Evolutionary conservation across 768 basidiomycete genomes (phyloP), one percentile per base, ranked within the genome.

Genomic region (Tremella mesenterica): DNA sequence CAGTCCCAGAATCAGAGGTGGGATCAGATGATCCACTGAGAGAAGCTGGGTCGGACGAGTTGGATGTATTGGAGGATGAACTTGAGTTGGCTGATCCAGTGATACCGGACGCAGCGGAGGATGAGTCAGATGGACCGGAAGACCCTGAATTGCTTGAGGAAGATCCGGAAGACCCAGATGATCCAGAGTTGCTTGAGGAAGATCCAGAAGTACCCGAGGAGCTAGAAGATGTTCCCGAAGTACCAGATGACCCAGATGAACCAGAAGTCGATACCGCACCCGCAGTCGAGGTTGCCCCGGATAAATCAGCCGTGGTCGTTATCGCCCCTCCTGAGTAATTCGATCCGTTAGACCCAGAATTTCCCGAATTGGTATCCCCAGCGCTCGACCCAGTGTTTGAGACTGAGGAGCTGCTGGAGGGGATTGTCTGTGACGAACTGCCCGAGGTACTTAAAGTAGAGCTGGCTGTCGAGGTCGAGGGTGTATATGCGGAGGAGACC

Each of bases 261-360:
- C 34, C 41, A 29, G 50, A 52, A 27, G 31, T 51, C 21, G 52
- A 54, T 14, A 45, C 39, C 36, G 31, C 41, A 29, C 38, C 34
- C 14, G 34, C 55, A 30, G 47, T 30, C 23, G 49, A 51, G 12
- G 21, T 43, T 10, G 47, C 47, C n/a, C 29, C 34, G 14, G 47
- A 27, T 4, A 31, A 26, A 12, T 27, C 20, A 31, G 23, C 29
- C 5, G 47, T 29, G 29, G 14, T 31, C n/a, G 47, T 48, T 16
- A 31, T 10, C 8, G 47, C 23, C 23, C 46, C 16, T 25, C 41
- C 41, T 5, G 47, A 48, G 2, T 43, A 20, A 34, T 58, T 52
- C 16, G 57, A 50, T 28, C 38, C n/a, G 4, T 52, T 47, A 20
- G 58, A 54, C 36, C 54, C 41, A 4, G 57, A 53, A n/a, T 53